These are phyloP conservation scores for Corylus avellana DNA, from an alignment of 306 rosid species.

Conservation along the genomic window DNA sequence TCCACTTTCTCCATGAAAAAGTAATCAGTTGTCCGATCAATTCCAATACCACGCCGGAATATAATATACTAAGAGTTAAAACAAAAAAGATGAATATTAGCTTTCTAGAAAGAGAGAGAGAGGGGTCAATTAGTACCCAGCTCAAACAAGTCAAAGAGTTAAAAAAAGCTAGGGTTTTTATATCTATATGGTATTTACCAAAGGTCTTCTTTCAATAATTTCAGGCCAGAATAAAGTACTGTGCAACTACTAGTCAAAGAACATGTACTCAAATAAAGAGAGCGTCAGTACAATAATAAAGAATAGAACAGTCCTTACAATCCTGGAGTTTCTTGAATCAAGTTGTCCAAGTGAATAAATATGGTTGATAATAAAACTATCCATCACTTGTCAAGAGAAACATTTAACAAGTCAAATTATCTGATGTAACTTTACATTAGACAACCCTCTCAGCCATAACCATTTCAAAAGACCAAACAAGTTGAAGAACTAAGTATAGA, in stretches of 20 bases:
- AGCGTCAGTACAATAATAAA: not conserved
- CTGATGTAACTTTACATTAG: not conserved
- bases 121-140: not conserved
- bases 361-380: not conserved
- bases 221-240: not conserved
- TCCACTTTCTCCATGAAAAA: conserved; percentile 94
- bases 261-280: not conserved
- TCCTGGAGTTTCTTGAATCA: not conserved
- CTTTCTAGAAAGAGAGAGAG: conserved; percentile 13
- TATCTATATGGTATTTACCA: conserved; percentile 1
- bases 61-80: conserved; percentile 60
- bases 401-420: not conserved
- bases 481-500: not conserved
- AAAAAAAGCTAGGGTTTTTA: conserved; percentile 8
- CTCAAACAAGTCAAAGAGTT: conserved; percentile 11
- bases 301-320: not conserved
- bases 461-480: conserved; percentile 2
- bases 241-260: not conserved
- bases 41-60: conserved; percentile 88
- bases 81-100: conserved; percentile 41
- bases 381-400: not conserved
- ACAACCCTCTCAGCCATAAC: not conserved
- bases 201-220: conserved; percentile 3
- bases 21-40: conserved; percentile 76
- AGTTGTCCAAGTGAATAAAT: not conserved